Percentiles rank a stretch among this genome's conserved stretches.
Conservation (phyloP, 2,329 filamentous ascomycete species). For the Trichophyton benhamiae region DNA sequence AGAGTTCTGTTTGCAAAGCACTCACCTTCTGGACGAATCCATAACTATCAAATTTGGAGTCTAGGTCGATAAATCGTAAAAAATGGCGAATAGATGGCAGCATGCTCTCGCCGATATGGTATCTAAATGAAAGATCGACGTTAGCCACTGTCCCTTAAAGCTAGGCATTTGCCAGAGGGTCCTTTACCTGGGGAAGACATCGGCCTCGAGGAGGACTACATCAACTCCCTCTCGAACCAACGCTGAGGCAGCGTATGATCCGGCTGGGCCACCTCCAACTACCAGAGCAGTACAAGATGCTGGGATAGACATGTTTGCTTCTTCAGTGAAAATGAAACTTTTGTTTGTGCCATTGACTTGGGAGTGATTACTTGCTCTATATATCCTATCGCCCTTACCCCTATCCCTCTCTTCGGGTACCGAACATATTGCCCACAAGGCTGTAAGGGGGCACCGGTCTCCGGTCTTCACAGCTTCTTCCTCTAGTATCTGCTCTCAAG, state of each 20-base stretch:
- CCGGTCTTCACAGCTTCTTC: neutral
- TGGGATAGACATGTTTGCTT: conserved; percentile 14
- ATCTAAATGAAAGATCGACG: conserved; percentile 15
- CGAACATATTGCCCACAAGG: neutral
- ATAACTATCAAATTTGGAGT: conserved; percentile 29
- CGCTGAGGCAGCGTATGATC: conserved; percentile 34
- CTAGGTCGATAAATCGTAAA: conserved; percentile 34
- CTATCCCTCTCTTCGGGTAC: neutral
- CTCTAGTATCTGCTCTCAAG: neutral
- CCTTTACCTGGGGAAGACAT: conserved; percentile 31
- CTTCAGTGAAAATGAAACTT: neutral
- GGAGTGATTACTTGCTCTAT: neutral
- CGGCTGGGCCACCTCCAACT: conserved; percentile 36
- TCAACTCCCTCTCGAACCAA: conserved; percentile 38
- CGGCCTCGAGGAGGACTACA: conserved; percentile 34
- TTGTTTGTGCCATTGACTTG: neutral
- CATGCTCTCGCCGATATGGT: conserved; percentile 30
- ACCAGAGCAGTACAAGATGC: conserved; percentile 29
- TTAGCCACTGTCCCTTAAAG: neutral
- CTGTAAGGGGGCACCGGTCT: neutral
- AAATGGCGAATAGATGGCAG: conserved; percentile 32
- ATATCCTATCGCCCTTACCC: neutral
- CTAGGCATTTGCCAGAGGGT: neutral
- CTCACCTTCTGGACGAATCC: conserved; percentile 34
- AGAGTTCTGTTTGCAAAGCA: neutral